Conservation (phyloP, 306 rosid genomes). For the Cucurbita moschata region DNA sequence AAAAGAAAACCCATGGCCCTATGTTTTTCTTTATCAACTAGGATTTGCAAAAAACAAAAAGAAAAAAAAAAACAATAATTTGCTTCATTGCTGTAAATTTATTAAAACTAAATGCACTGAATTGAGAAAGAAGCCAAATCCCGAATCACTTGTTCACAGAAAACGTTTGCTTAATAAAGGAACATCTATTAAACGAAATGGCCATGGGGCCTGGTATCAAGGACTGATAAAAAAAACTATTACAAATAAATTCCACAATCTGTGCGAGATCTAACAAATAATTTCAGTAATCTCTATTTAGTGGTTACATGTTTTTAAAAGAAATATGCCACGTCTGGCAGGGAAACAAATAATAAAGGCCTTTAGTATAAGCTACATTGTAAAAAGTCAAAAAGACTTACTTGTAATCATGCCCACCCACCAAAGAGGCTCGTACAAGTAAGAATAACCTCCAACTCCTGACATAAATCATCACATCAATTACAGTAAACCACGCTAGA, state of each 20-base stretch:
- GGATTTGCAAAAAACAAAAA: neutral
- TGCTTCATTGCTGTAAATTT: neutral
- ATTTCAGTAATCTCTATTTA: neutral
- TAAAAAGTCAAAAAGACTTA: slow-evolving; percentile 30
- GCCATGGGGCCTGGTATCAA: neutral
- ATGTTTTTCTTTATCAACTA: neutral
- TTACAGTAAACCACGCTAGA: neutral
- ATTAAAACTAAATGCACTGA: neutral
- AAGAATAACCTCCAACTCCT: slow-evolving; percentile 97
- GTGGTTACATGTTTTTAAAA: neutral
- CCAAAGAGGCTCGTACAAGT: slow-evolving; percentile 98
- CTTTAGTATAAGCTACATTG: neutral
- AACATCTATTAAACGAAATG: neutral
- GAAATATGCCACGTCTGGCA: neutral
- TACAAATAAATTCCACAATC: neutral
- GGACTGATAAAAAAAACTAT: neutral
- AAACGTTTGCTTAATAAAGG: neutral
- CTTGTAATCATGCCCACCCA: slow-evolving; percentile 99
- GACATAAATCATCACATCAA: slow-evolving; percentile 19
- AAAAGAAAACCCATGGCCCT: neutral
- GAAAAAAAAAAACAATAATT: neutral
- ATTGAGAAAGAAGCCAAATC: neutral
- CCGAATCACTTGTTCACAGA: neutral
- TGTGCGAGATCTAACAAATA: neutral
- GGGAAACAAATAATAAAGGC: neutral